Percentiles rank a stretch among this genome's conserved stretches.
These are phyloP conservation scores for Phaffia tasmanica DNA, from an alignment of 768 basidiomycete genomes.

Conservation along the genomic window DNA sequence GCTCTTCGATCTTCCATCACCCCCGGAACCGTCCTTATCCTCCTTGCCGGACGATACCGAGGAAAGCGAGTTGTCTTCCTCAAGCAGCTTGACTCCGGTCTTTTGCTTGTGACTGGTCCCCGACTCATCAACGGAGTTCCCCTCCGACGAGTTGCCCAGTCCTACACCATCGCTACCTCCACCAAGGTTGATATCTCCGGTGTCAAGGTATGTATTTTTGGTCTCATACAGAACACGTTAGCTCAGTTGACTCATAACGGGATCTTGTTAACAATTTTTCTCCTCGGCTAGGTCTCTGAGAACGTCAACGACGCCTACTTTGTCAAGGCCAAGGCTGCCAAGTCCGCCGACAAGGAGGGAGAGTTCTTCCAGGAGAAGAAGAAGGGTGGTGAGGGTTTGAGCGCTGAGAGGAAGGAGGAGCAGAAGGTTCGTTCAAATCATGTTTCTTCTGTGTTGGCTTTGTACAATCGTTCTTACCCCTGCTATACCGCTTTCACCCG, in stretches of 20 bases:
- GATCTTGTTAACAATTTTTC: background rate
- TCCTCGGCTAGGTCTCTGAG: conserved; percentile 54
- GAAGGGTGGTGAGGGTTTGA: conserved; percentile 59
- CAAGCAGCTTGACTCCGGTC: conserved; percentile 77
- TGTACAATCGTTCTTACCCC: background rate
- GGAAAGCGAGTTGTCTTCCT: conserved; percentile 98
- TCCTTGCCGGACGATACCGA: conserved; percentile 93
- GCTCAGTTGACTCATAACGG: background rate
- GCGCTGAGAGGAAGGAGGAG: conserved; percentile 74
- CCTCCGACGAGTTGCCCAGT: conserved; percentile 93
- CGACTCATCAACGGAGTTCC: conserved; percentile 79
- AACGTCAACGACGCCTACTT: conserved; percentile 94
- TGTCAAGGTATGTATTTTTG: conserved; percentile 52
- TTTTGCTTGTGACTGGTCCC: conserved; percentile 91
- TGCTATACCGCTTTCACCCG: background rate
- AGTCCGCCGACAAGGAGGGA: conserved; percentile 70
- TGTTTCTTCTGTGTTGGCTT: background rate
- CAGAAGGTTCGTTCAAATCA: conserved; percentile 54
- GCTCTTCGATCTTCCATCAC: conserved; percentile 72
- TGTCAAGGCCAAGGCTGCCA: conserved; percentile 61
- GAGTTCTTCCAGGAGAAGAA: conserved; percentile 95
- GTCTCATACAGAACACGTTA: background rate
- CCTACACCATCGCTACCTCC: conserved; percentile 96
- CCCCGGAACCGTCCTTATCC: conserved; percentile 86
- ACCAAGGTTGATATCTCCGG: conserved; percentile 74